A percentile compares a stretch with the other conserved stretches of the same genome.
Conservation (phyloP, 2,329 filamentous ascomycete genomes). For the Trichoderma sp. region DNA sequence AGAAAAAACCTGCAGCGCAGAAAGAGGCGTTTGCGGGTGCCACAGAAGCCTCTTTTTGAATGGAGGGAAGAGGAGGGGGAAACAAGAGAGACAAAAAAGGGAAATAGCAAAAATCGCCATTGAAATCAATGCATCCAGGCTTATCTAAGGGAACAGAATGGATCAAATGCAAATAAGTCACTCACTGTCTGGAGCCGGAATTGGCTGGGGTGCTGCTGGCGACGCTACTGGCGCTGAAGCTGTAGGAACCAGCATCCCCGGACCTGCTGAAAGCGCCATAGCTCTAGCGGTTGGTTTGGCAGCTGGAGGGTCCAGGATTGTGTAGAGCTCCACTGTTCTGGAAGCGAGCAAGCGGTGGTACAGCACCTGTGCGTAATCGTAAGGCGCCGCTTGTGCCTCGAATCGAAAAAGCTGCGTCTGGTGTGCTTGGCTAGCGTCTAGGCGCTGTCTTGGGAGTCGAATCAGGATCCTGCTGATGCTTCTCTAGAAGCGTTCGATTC, state of each 20-base stretch:
- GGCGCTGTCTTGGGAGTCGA: background rate
- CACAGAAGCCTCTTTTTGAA: constrained; percentile 3
- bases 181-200: constrained; percentile 13
- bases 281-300: background rate
- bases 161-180: background rate
- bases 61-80: background rate
- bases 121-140: background rate
- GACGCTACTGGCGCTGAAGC: constrained; percentile 14
- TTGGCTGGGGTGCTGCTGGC: constrained; percentile 1
- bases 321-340: constrained; percentile 5
- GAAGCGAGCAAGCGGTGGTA: background rate
- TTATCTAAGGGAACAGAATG: background rate
- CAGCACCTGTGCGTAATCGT: background rate
- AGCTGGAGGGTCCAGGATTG: background rate
- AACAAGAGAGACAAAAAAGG: background rate
- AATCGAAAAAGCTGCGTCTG: background rate
- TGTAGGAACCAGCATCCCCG: constrained; percentile 16
- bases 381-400: background rate
- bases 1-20: constrained; percentile 13
- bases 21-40: constrained; percentile 13
- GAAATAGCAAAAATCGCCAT: background rate
- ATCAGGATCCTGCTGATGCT: background rate
- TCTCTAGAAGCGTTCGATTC: constrained; percentile 16
- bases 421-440: background rate
- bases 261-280: constrained; percentile 21